Conservation (phyloP, 371 early-diverging fungal species). For the Synchytrium microbalum region DNA sequence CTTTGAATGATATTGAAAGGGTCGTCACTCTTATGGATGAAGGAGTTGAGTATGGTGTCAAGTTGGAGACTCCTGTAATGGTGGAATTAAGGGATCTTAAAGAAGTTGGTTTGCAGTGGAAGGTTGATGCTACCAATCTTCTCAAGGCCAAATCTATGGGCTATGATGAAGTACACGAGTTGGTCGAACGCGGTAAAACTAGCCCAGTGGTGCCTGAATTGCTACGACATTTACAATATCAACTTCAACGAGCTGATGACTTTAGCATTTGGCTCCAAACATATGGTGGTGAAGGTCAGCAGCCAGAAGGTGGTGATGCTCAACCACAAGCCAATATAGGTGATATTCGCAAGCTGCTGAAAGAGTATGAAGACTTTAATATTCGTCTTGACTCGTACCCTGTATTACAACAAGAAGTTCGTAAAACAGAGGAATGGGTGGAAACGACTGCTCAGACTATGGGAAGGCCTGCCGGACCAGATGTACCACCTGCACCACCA, state of each 20-base stretch:
- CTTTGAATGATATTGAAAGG: background rate
- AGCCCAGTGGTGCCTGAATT: conserved; percentile 3
- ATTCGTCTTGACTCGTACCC: background rate
- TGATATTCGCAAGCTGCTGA: background rate
- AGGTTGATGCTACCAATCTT: conserved; percentile 3
- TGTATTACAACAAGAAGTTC: background rate
- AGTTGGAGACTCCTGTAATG: background rate
- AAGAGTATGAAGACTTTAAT: background rate
- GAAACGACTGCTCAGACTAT: background rate
- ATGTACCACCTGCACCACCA: background rate
- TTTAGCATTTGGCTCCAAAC: background rate
- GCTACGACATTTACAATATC: background rate
- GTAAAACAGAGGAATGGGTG: background rate
- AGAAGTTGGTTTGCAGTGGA: conserved; percentile 3
- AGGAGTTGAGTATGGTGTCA: conserved; percentile 5
- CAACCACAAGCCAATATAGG: background rate
- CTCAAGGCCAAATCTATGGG: background rate
- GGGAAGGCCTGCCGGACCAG: background rate
- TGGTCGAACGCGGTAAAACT: conserved; percentile 1
- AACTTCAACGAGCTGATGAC: conserved; percentile 1
- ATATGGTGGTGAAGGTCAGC: conserved; percentile 5
- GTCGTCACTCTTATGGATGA: conserved; percentile 4
- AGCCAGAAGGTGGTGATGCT: background rate
- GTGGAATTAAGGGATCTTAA: background rate
- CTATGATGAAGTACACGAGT: conserved; percentile 3